Base-by-base conservation (phyloP, 106 monocot genomes). In the Xerophyta viscosa region DNA sequence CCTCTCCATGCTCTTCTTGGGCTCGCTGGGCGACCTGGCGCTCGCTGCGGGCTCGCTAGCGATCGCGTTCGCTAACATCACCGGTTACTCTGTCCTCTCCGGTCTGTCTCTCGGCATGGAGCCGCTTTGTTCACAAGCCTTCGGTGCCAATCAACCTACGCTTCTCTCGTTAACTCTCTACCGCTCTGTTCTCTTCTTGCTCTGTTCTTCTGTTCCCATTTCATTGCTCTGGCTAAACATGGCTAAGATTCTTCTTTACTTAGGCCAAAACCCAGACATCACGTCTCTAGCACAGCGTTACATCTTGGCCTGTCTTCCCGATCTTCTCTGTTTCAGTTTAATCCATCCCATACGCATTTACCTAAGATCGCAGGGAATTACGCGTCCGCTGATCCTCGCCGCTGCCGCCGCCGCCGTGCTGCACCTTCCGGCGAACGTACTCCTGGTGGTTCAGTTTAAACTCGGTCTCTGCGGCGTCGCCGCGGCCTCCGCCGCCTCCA, bases 241-340 rank as follows among this genome's bases (percentile, higher is more conserved):
- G 54, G 27, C 54, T 0, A 54, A 54, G 54, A 54, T 54, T 31
- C 54, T 54, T 8, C 54, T 54, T 54, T 54, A 33, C 31, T 54
- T 54, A 36, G 54, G 54, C 33, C 54, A 54, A 22, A 33, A 54
- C 54, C 54, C 54, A 9, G 54, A 22, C 4, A 54, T 54, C 54
- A 54, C 31, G 2, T 31, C 54, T 18, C 33, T 54, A 9, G 30
- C 54, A 0, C 54, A 54, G 29, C 27, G 36, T 19, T 54, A 36
- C 54, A 20, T 54, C 19, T 33, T 54, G 17, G 27, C 29, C 31
- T 54, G 20, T 19, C 54, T 54, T 33, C 54, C 54, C 1, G 54
- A 54, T 31, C 36, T 54, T 2, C 4, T 54, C 31, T 54, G 33
- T 33, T 33, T 54, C 31, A 33, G 33, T 20, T 21, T 54, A 4